phyloP scores from a whole-genome alignment of 805 yeast species.

The Monosporozyma solicola region DNA sequence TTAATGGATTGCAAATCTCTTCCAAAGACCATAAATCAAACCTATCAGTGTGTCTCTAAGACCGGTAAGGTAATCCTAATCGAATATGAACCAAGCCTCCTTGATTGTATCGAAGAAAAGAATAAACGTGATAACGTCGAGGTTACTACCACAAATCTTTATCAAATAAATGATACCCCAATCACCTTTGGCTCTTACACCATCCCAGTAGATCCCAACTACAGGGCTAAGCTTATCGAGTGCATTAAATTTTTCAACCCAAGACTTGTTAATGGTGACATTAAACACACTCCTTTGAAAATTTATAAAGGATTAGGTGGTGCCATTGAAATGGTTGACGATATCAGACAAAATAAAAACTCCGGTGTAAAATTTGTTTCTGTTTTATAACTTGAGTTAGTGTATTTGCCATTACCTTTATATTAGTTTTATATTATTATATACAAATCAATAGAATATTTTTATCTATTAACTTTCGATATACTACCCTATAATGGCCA shows the following conservation, averaged over 20 bases:
- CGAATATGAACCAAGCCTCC: conserved; percentile 25
- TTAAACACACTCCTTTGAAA: conserved; percentile 26
- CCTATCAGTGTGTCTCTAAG: conserved; percentile 22
- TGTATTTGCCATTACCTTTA: too few species aligned
- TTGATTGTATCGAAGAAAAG: conserved; percentile 22
- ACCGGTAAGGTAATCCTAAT: conserved; percentile 13
- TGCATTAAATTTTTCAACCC: conserved; percentile 21
- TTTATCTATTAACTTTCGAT: too few species aligned
- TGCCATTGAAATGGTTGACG: conserved; percentile 15
- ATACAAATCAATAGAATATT: too few species aligned
- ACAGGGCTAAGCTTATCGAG: conserved; percentile 14
- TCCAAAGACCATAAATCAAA: conserved; percentile 19
- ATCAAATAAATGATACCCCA: not conserved
- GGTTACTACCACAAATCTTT: conserved; percentile 25
- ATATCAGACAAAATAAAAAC: conserved; percentile 16
- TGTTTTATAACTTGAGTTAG: not conserved
- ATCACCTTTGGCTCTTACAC: not conserved
- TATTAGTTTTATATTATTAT: too few species aligned
- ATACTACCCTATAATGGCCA: too few species aligned
- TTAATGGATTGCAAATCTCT: conserved; percentile 28
- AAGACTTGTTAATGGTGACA: conserved; percentile 12
- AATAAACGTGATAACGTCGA: conserved; percentile 28
- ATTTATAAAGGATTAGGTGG: conserved; percentile 24
- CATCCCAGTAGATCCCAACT: conserved; percentile 21
- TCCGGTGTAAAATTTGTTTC: conserved; percentile 23